phyloP scores from a whole-genome alignment of 129 eudicot genomes.

The Tagetes patula region DNA sequence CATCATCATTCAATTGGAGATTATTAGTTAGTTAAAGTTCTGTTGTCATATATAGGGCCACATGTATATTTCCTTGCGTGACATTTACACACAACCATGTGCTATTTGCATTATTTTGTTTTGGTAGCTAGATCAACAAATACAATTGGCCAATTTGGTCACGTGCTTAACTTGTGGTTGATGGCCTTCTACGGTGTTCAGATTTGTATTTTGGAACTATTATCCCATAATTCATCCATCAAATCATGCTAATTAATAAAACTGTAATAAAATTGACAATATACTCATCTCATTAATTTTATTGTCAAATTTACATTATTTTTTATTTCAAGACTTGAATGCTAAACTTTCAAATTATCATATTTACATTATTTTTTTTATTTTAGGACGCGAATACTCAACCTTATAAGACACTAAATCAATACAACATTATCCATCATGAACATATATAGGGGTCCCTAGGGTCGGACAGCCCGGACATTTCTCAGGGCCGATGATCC shows the following conservation, averaged over 20 bases:
- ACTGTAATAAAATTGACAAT: constrained; percentile 18
- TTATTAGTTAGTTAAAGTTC: constrained; percentile 22
- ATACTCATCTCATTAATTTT: no score
- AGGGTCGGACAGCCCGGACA: no score
- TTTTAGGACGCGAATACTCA: no score
- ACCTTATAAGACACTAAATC: no score
- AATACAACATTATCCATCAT: no score
- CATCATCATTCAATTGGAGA: neutral
- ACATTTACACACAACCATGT: constrained; percentile 33
- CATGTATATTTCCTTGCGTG: constrained; percentile 36
- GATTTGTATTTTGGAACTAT: constrained; percentile 3
- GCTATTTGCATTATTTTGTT: constrained; percentile 25
- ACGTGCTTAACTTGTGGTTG: constrained; percentile 25
- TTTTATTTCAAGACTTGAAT: no score
- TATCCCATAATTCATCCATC: neutral
- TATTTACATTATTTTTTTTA: no score
- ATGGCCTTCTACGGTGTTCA: neutral
- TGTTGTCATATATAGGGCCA: constrained; percentile 7
- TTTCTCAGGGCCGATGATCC: no score
- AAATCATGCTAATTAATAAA: constrained; percentile 1
- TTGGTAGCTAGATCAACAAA: constrained; percentile 13
- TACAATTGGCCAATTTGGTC: constrained; percentile 22
- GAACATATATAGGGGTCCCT: no score
- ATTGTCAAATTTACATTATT: no score
- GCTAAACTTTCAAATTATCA: no score